Evolutionary conservation across 345 rosid genomes (phyloP).

Genomic region (Populus alba): DNA sequence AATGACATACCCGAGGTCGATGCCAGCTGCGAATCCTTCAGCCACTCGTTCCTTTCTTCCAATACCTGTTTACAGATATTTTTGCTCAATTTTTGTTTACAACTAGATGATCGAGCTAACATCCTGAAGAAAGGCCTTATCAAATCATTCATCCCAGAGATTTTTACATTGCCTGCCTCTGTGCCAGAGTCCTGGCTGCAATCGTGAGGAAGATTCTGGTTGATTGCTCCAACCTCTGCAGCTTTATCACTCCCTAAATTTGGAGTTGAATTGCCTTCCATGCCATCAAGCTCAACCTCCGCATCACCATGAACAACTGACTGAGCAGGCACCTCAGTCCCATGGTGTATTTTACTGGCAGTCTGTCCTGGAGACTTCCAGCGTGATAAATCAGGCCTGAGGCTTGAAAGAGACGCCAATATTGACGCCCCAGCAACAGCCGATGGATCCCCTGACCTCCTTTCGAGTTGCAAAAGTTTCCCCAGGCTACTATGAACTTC

Average conservation of each 20-base stretch:
- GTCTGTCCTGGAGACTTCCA: slow-evolving; percentile 51
- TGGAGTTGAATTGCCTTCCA: slow-evolving; percentile 57
- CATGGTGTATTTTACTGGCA: slow-evolving; percentile 46
- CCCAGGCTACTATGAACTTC: slow-evolving; percentile 50
- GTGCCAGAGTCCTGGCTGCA: slow-evolving; percentile 56
- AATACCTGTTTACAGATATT: slow-evolving; percentile 70
- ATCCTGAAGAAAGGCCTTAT: slow-evolving; percentile 58
- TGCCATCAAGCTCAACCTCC: slow-evolving; percentile 52
- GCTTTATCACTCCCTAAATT: slow-evolving; percentile 53
- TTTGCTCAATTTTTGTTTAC: slow-evolving; percentile 63
- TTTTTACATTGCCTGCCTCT: slow-evolving; percentile 71
- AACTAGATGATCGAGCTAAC: slow-evolving; percentile 55
- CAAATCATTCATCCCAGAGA: slow-evolving; percentile 67
- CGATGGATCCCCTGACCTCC: slow-evolving; percentile 68
- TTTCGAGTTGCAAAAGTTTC: slow-evolving; percentile 50
- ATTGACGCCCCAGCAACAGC: slow-evolving; percentile 77
- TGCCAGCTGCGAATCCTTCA: slow-evolving; percentile 59
- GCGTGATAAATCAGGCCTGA: slow-evolving; percentile 54
- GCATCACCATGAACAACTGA: slow-evolving; percentile 47
- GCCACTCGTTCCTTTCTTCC: slow-evolving; percentile 65
- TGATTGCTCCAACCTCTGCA: slow-evolving; percentile 47
- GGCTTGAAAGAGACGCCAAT: slow-evolving; percentile 64
- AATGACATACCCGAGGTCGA: slow-evolving; percentile 56
- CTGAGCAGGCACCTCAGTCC: slow-evolving; percentile 47
- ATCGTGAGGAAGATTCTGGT: slow-evolving; percentile 48